A percentile compares a stretch with the other conserved stretches of the same genome.
Conservation (phyloP, 2,329 filamentous ascomycete species). For the Neonectria neomacrospora region DNA sequence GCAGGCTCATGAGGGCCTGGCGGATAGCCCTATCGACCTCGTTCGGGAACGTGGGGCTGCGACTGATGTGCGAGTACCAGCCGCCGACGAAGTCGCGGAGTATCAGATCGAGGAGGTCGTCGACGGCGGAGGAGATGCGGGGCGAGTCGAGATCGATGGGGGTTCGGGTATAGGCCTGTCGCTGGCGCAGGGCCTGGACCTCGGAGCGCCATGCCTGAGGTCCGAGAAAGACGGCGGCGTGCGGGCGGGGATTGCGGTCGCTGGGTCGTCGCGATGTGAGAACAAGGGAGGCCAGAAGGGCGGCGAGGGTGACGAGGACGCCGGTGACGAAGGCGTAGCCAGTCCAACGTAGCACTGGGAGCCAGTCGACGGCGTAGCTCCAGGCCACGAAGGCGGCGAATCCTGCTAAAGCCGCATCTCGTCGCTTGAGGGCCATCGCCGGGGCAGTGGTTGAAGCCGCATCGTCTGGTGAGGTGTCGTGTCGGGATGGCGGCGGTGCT, state of each 20-base stretch:
- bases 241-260: slow-evolving; percentile 54
- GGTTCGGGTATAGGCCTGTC: slow-evolving; percentile 73
- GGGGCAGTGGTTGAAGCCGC: slow-evolving; percentile 46
- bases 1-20: slow-evolving; percentile 74
- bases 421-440: slow-evolving; percentile 77
- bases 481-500: slow-evolving; percentile 37
- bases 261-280: slow-evolving; percentile 61
- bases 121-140: slow-evolving; percentile 81
- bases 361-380: slow-evolving; percentile 85
- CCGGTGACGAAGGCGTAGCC: slow-evolving; percentile 86
- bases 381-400: slow-evolving; percentile 83
- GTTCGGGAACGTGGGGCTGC: slow-evolving; percentile 81
- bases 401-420: slow-evolving; percentile 75
- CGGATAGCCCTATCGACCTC: slow-evolving; percentile 87
- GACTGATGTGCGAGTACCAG: slow-evolving; percentile 91
- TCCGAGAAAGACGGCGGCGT: slow-evolving; percentile 68
- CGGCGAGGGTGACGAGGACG: slow-evolving; percentile 64
- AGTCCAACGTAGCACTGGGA: slow-evolving; percentile 84
- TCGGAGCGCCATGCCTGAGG: slow-evolving; percentile 76
- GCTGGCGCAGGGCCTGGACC: slow-evolving; percentile 71
- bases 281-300: slow-evolving; percentile 68
- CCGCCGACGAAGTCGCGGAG: slow-evolving; percentile 85
- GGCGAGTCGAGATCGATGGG: slow-evolving; percentile 81
- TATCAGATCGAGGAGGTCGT: slow-evolving; percentile 80
- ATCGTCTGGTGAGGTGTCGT: slow-evolving; percentile 46